phyloP scores from a whole-genome alignment of 2,329 filamentous ascomycete genomes.

The Stachybotrys echinatus region DNA sequence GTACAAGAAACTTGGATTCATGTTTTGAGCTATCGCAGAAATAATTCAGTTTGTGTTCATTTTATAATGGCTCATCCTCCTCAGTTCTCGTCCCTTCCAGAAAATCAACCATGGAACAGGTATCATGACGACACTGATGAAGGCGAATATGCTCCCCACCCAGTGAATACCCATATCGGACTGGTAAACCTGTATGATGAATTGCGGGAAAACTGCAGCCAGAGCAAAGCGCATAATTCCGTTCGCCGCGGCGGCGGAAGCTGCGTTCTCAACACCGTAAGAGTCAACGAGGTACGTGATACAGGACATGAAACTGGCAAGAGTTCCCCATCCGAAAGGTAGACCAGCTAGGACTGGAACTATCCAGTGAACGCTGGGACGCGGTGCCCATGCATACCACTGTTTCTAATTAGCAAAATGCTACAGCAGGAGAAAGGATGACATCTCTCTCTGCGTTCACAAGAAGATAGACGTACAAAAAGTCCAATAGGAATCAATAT shows the following conservation, averaged over 20 bases:
- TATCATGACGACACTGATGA: conserved; percentile 8
- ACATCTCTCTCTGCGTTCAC: not conserved
- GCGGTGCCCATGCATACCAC: conserved; percentile 3
- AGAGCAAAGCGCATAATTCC: conserved; percentile 35
- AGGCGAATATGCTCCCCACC: conserved; percentile 13
- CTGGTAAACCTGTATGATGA: conserved; percentile 25
- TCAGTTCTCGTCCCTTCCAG: not conserved
- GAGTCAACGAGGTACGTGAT: conserved; percentile 1
- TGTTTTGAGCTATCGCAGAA: not conserved
- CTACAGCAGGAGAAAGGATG: too few species aligned
- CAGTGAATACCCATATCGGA: conserved; percentile 5
- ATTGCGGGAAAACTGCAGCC: conserved; percentile 37
- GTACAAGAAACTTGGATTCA: not conserved
- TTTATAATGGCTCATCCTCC: not conserved
- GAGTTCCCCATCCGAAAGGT: conserved; percentile 1
- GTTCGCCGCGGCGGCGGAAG: conserved; percentile 31
- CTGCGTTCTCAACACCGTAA: not conserved
- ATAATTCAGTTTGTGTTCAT: too few species aligned
- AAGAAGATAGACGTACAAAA: not conserved
- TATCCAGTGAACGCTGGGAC: not conserved
- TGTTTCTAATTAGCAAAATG: not conserved
- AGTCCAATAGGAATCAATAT: not conserved
- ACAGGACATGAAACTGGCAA: not conserved
- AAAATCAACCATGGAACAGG: conserved; percentile 14
- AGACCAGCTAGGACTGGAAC: not conserved